Evolutionary conservation across 768 basidiomycete genomes (phyloP).

Genomic region (Lentinula boryana): DNA sequence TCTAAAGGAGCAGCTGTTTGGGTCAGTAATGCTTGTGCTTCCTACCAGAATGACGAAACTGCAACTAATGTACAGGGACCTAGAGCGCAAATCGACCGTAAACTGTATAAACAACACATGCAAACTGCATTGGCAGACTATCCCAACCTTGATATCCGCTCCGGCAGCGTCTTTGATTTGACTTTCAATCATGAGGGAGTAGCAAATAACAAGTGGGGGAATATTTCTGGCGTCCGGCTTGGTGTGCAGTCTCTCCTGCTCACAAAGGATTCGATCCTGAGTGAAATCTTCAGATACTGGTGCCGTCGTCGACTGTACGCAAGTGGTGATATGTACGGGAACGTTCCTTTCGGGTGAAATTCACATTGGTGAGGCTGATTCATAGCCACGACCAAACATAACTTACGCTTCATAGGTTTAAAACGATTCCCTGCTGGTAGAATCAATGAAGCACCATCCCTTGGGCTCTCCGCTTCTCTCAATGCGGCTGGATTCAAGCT

Average conservation of each 20-base stretch:
- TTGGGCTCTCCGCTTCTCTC: conserved; percentile 74
- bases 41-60: background rate
- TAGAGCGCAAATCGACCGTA: conserved; percentile 84
- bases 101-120: conserved; percentile 79
- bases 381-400: background rate
- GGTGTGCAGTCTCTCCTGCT: conserved; percentile 31
- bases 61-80: conserved; percentile 54
- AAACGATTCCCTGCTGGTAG: conserved; percentile 76
- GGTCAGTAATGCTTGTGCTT: conserved; percentile 39
- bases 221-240: conserved; percentile 59
- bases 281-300: conserved; percentile 51
- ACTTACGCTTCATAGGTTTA: conserved; percentile 36
- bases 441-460: conserved; percentile 63
- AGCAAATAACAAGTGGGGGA: conserved; percentile 39
- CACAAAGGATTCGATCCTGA: background rate
- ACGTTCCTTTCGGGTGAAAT: conserved; percentile 91
- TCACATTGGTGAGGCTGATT: conserved; percentile 59
- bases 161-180: conserved; percentile 77
- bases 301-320: conserved; percentile 68
- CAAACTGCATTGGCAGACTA: conserved; percentile 62
- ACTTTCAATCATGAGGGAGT: conserved; percentile 47
- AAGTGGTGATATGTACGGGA: conserved; percentile 86
- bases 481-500: conserved; percentile 72
- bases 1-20: conserved; percentile 88
- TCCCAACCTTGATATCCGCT: conserved; percentile 60